Base-by-base conservation (phyloP, 305 asterid genomes). In the Ajuga reptans region DNA sequence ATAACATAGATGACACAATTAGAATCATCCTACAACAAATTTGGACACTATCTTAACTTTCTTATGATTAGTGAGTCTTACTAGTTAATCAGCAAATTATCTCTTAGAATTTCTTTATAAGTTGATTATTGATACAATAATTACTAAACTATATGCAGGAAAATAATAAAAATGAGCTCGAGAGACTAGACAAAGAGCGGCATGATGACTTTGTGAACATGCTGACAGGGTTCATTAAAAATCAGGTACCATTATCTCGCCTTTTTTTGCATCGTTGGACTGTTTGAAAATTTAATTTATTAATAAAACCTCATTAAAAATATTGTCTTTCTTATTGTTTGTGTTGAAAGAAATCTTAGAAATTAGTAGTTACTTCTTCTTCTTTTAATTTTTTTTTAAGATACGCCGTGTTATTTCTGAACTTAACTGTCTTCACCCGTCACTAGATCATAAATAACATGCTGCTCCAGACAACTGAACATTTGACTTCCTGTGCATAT, bases 161-260 rank as follows among this genome's bases (percentile, higher is more conserved):
- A 80, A 92, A 87, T 80, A 90, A 92, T 75, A 88, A 76, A 83
- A 88, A 76, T 61, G 98, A 92, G 82, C 83, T 89, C 46, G 96
- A 83, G 77, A 90, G 99, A 87, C 82, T 90, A 34, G 96, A 90
- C 69, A 81, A 74, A 74, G 97, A 93, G 87, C 86, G 86, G 81
- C 89, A 73, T 36, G 96, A 89, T 65, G 99, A 93, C 82, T 85
- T 93, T 78, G 53, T 90, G 69, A 79, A 75, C 81, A 93, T 93
- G 99, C 80, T 93, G 75, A 90, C 76, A 81, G 99, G 99, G 70
- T 93, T 93, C 71, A 74, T 93, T 60, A 93, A 89, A 72, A 93
- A 90, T 82, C 99, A 93, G 99, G 99, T 89, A 79, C 39, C 37
- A 14, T 4, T 47, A 62, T 15, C 51, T 10, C 10, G n/a, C 2